Evolutionary conservation across 2,329 filamentous ascomycete species (phyloP).

Genomic region (Pochonia chlamydosporia): DNA sequence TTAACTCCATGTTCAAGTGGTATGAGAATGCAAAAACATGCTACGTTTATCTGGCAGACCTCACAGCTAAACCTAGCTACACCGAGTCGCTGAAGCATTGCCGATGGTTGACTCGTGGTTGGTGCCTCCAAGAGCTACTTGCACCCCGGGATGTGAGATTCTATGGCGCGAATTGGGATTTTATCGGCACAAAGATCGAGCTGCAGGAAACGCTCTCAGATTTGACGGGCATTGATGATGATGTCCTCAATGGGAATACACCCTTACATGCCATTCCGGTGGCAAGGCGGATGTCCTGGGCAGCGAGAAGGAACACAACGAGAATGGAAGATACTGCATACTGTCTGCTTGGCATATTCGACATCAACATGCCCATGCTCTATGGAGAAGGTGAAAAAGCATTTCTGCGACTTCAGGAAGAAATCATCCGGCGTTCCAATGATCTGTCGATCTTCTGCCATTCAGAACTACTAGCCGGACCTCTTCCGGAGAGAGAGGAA

Average conservation of each 20-base stretch:
- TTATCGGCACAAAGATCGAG: conserved; percentile 15
- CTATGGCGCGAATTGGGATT: conserved; percentile 13
- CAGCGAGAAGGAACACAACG: conserved; percentile 9
- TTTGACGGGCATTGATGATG: conserved; percentile 14
- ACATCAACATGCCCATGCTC: conserved; percentile 12
- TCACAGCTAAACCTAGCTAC: not conserved
- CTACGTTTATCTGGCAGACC: conserved; percentile 13
- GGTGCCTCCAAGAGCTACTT: too few species aligned
- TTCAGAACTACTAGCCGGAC: too few species aligned
- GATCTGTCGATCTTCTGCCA: too few species aligned
- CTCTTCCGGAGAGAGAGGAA: too few species aligned
- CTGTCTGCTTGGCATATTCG: conserved; percentile 14
- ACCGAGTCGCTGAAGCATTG: not conserved
- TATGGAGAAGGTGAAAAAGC: conserved; percentile 11
- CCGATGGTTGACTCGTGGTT: conserved; percentile 9
- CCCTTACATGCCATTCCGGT: conserved; percentile 7
- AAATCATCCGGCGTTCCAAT: conserved; percentile 1
- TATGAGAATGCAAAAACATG: conserved; percentile 9
- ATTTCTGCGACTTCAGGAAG: not conserved
- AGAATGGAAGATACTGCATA: conserved; percentile 12
- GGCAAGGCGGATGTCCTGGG: conserved; percentile 16
- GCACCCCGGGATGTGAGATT: conserved; percentile 17
- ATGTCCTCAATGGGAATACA: conserved; percentile 9
- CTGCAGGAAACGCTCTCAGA: conserved; percentile 15
- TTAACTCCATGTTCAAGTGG: too few species aligned